Evolutionary conservation across 495 filamentous ascomycete species (phyloP), one percentile per base, ranked within the genome.

Genomic region (Chaetomium fimeti): DNA sequence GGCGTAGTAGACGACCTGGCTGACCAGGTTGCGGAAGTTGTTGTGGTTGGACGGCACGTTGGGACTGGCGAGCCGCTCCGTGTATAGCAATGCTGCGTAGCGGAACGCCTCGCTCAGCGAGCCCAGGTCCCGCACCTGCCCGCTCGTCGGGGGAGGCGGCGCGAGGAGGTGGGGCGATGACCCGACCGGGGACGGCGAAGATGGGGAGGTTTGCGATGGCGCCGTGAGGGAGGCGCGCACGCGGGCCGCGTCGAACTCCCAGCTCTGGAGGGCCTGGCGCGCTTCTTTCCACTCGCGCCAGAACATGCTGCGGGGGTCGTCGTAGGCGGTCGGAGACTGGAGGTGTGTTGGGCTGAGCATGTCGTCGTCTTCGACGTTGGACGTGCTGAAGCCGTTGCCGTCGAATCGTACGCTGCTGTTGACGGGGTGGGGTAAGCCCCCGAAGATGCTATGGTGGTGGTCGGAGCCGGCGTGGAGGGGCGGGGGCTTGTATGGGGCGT

Each of bases 281-380:
- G 91, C 84, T 25, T 90, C 87, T 70, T 86, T 86, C 92, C 92
- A 96, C 76, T 96, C 92, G 28, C 79, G 77, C 91, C 91, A 94
- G 76, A 96, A 96, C 27, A 75, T 82, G 47, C 84, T 76, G 55
- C 85, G 82, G 36, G 80, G 75, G 60, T 85, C 81, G 63, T 85
- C 83, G 64, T 79, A 80, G 13, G 74, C 63, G 6, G 72, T 70
- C 16, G 76, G 70, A 4, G 72, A 73, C 52, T 75, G 73, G 27
- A 78, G 9, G 7, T 71, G 71, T 2, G 48, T 66, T 5, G 67
- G 11, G 9, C 65, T 66, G 8, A 78, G 47, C 20, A 77, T 69
- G 25, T 81, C 74, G 12, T 81, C 79, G 3, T 81, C 78, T 47
- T 84, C 80, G 11, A 82, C 72, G 43, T 79, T 81, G 0, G 77